Evolutionary conservation across 306 rosid genomes (phyloP), one percentile per base, ranked within the genome.

Genomic region (Purshia tridentata): DNA sequence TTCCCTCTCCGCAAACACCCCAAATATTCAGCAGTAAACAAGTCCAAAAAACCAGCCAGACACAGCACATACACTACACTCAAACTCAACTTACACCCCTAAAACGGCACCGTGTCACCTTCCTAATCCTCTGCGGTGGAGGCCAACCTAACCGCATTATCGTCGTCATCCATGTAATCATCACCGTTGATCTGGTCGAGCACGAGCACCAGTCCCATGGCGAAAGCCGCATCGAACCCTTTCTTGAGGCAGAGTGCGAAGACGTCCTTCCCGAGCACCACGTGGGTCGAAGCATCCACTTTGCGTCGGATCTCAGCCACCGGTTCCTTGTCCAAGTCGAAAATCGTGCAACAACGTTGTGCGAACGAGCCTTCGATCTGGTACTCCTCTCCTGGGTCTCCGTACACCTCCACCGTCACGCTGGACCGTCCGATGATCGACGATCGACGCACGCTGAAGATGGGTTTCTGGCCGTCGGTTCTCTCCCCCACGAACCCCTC

Each of bases 291-390:
- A 65, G 84, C 83, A 81, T 94, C 98, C 77, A 89, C 97, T 42
- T 94, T 94, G 29, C 98, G 95, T 80, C 76, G 80, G 64, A 94
- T 88, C 97, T 94, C 98, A 35, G 90, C 97, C 90, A 91, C 76
- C 16, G 81, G 3, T 78, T 80, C 84, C 76, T 73, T 88, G 16
- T 6, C 39, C 0, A 78, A 76, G 4, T 86, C 79, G 70, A 68
- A 81, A 11, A 94, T 74, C 78, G 84, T 88, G 79, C 97, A 94
- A 4, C 86, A 74, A 0, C 96, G 82, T 58, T 88, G 91, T 6
- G 83, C 83, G 52, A 88, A 94, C 15, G 82, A 81, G 2, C 98
- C 98, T 65, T 94, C 98, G 73, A 91, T 89, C 51, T 85, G 91
- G 79, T 94, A 86, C 74, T 85, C 91, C 74, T 82, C 84, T 37